Conservation (phyloP, 2,329 filamentous ascomycete species). For the Neopestalotiopsis sp. region DNA sequence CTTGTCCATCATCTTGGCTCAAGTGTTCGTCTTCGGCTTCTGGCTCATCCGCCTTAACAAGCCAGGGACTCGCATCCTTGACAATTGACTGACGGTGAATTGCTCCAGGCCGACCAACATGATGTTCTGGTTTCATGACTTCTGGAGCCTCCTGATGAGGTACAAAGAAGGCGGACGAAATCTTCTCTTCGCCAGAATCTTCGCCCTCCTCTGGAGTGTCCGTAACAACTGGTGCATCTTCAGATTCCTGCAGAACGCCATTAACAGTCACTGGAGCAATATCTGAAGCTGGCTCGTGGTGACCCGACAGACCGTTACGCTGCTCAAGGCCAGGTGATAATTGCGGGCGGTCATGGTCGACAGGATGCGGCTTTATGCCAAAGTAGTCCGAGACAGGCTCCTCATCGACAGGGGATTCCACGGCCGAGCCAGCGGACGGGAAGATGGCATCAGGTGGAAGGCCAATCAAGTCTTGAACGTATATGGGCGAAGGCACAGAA, state of each 20-base stretch:
- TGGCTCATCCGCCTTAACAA: conserved; percentile 63
- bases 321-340: conserved; percentile 21
- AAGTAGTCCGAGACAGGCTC: conserved; percentile 33
- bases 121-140: conserved; percentile 32
- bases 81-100: conserved; percentile 32
- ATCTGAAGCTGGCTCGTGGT: background rate
- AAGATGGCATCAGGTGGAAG: conserved; percentile 25
- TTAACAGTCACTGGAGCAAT: background rate
- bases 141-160: conserved; percentile 66
- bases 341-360: conserved; percentile 21
- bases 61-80: conserved; percentile 56
- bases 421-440: conserved; percentile 23
- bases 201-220: conserved; percentile 55
- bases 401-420: conserved; percentile 23
- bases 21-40: conserved; percentile 40
- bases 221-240: conserved; percentile 44
- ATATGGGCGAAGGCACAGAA: conserved; percentile 29
- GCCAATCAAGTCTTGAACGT: conserved; percentile 30
- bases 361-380: conserved; percentile 26
- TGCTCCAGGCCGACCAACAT: conserved; percentile 36
- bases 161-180: conserved; percentile 84
- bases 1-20: conserved; percentile 40
- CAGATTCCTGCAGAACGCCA: conserved; percentile 41
- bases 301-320: conserved; percentile 13
- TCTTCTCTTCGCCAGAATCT: conserved; percentile 80